A percentile compares a stretch with the other conserved stretches of the same genome.
These are phyloP conservation scores for Vittaforma corneae DNA, from an alignment of 371 early-diverging fungal species.

Conservation along the genomic window DNA sequence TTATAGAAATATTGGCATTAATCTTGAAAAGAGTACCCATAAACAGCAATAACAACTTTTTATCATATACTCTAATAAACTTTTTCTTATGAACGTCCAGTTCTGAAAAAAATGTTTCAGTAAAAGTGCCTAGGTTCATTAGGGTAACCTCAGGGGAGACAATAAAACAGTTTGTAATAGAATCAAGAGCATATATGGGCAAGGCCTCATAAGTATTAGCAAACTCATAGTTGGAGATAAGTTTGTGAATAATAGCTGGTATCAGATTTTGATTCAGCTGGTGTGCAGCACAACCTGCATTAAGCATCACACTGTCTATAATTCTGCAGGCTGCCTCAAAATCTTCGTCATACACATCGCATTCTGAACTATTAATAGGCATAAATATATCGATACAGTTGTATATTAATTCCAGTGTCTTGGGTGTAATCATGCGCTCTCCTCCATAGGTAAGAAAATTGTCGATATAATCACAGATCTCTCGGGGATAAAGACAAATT, in stretches of 20 bases:
- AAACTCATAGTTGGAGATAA: constrained; percentile 18
- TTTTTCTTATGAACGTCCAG: constrained; percentile 21
- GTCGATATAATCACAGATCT: constrained; percentile 54
- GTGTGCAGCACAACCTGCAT: constrained; percentile 44
- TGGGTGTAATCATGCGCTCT: constrained; percentile 25
- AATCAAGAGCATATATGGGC: constrained; percentile 31
- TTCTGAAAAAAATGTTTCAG: constrained; percentile 32
- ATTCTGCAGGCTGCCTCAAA: constrained; percentile 54
- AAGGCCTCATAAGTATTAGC: constrained; percentile 25
- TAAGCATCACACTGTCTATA: constrained; percentile 55
- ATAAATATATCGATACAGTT: constrained; percentile 11
- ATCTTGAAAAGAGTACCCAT: constrained; percentile 42
- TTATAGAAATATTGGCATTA: constrained; percentile 1
- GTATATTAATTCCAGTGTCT: constrained; percentile 28
- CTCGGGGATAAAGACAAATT: constrained; percentile 30
- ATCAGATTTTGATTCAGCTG: constrained; percentile 23
- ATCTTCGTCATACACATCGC: constrained; percentile 52
- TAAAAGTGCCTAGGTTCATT: constrained; percentile 17
- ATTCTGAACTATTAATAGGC: constrained; percentile 29
- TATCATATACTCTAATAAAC: constrained; percentile 58
- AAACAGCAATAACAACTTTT: constrained; percentile 57
- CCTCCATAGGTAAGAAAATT: constrained; percentile 56
- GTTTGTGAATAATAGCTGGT: constrained; percentile 31
- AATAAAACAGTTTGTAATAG: constrained; percentile 54
- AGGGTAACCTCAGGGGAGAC: constrained; percentile 35